phyloP scores from a whole-genome alignment of 306 rosid species.

The Casuarina glauca region DNA sequence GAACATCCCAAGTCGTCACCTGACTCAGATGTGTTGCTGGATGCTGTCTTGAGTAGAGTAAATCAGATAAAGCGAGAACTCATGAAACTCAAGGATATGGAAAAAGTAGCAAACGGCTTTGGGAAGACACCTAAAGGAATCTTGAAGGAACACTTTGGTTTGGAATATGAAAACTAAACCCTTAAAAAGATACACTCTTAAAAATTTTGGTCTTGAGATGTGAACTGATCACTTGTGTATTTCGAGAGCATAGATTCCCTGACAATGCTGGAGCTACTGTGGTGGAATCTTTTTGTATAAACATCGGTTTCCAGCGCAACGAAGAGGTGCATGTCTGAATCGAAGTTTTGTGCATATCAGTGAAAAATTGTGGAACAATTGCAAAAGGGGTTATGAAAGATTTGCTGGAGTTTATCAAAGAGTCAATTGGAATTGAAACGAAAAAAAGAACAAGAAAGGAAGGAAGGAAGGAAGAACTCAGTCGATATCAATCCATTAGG shows the following conservation, averaged over 20 bases:
- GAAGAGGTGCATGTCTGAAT: neutral
- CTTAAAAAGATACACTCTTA: constrained; percentile 7
- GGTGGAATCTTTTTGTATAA: neutral
- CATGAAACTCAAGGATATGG: constrained; percentile 55
- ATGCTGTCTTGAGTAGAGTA: constrained; percentile 49
- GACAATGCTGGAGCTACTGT: neutral
- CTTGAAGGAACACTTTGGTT: constrained; percentile 53
- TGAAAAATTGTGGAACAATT: neutral
- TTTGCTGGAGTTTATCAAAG: neutral
- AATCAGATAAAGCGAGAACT: constrained; percentile 57
- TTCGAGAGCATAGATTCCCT: neutral
- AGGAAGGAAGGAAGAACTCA: neutral
- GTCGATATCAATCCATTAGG: neutral
- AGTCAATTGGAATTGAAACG: neutral
- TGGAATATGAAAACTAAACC: constrained; percentile 40
- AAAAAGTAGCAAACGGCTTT: constrained; percentile 59
- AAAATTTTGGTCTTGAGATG: constrained; percentile 1
- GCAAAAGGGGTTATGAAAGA: neutral
- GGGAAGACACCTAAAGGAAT: constrained; percentile 48
- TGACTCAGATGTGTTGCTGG: constrained; percentile 31
- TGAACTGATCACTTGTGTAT: neutral
- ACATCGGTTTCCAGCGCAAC: neutral
- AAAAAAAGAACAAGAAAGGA: neutral
- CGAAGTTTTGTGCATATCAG: neutral
- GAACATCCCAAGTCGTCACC: constrained; percentile 39